Base-by-base conservation (phyloP, 2,329 filamentous ascomycete species). In the Fusarium acutatum region DNA sequence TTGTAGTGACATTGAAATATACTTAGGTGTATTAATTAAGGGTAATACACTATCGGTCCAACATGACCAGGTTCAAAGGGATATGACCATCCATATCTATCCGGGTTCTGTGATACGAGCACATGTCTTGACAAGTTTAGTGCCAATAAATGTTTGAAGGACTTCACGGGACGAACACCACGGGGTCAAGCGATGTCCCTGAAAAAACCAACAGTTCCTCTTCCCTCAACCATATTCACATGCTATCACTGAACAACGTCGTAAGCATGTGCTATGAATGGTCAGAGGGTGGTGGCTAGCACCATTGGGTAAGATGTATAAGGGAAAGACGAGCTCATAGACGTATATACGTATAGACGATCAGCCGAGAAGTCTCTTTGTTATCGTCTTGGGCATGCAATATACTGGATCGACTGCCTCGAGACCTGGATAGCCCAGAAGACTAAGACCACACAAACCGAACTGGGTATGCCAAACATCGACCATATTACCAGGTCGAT, bases 401-500 rank as follows among this genome's bases (percentile, higher is more conserved):
- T 98, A 99, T 49, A 94, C 90, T 37, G 96, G 94, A 81, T 99
- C 94, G 59, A 99, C 92, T 68, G 92, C 90, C 77, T 92, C 88
- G 47, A 98, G 83, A 2, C 91, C 94, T 12, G 93, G 90, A 78
- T 93, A 94, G 17, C 91, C 91, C 34, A 98, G 84, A 63, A 99
- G 87, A 80, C 95, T 97, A 75, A 99, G 84, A 5, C 96, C 96
- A 26, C 95, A 93, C 72, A 98, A 84, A 30, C 94, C 95, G 81
- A 99, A 99, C 60, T 91, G 86, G 0, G 96, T 98, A 80, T 99
- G 96, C 86, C 97, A 99, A 38, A 99, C 95, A 85, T 99, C 96
- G 28, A 98, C 96, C 92, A 96, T 95, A 79, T 99, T 92, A 32
- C 94, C 95, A 15, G 96, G 96, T 69, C 95, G 87, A 84, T 99